Evolutionary conservation across 2,329 filamentous ascomycete genomes (phyloP), one percentile per base, ranked within the genome.

Genomic region (Venturia nashicola): DNA sequence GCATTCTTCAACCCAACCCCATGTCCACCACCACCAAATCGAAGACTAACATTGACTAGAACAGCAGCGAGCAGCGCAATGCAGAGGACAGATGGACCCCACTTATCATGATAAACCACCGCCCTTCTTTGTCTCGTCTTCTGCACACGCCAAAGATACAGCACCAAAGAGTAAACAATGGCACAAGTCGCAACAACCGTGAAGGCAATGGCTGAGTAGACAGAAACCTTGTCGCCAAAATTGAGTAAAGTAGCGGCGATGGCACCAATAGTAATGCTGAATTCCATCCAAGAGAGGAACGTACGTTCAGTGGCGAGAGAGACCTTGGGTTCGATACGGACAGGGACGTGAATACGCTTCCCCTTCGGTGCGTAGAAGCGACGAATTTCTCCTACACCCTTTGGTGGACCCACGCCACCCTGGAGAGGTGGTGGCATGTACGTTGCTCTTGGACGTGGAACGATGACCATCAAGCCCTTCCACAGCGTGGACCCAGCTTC

Each of bases 241-340:
- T 76, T 76, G 66, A 76, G 72, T 39, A 76, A 64, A 1, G 75
- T 74, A 39, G 74, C 75, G 5, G 75, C 75, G 51, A 76, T 76
- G 62, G 70, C 72, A 48, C 90, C 91, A 63, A 99, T 86, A 72
- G 97, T 92, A 71, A 97, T 96, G 61, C 89, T 93, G 76, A 96
- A 97, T 76, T 99, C 93, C 70, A 99, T 88, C 89, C 94, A 99
- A 67, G 91, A 90, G 65, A 99, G 82, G 77, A 97, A 99, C 0
- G 94, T 99, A 68, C 94, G 85, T 76, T 99, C 94, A 0, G 91
- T 92, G 27, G 94, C 94, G 73, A 99, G 96, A 75, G 91, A 96
- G 61, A 99, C 94, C 77, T 99, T 99, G 42, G 94, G 94, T 76
- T 99, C 94, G 42, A 99, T 92, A 60, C 94, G 86, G 64, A 97